phyloP scores from a whole-genome alignment of 2,329 filamentous ascomycete species.

The Tolypocladium cylindrosporum region DNA sequence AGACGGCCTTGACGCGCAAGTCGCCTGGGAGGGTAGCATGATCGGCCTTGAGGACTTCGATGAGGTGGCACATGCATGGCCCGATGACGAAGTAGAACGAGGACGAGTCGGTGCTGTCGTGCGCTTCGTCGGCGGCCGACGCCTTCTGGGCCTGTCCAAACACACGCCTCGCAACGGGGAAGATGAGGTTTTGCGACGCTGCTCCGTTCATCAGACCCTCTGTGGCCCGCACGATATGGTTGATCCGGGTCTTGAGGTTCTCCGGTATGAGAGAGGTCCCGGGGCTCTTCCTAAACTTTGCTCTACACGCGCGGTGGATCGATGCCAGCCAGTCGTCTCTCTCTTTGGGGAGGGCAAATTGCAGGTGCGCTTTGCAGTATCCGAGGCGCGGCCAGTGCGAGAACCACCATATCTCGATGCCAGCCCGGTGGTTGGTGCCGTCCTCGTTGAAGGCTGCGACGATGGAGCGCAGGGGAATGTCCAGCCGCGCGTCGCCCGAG shows the following conservation, averaged over 20 bases:
- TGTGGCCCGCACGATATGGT: slow-evolving; percentile 32
- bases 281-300: slow-evolving; percentile 24
- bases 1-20: slow-evolving; percentile 37
- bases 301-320: slow-evolving; percentile 31
- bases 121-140: slow-evolving; percentile 30
- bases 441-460: slow-evolving; percentile 44
- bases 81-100: slow-evolving; percentile 46
- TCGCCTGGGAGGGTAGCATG: slow-evolving; percentile 31
- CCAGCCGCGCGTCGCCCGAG: slow-evolving; percentile 28
- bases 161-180: slow-evolving; percentile 41
- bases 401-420: slow-evolving; percentile 48
- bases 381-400: slow-evolving; percentile 30
- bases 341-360: slow-evolving; percentile 37
- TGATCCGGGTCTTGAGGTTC: slow-evolving; percentile 37
- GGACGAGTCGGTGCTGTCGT: slow-evolving; percentile 37
- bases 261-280: slow-evolving; percentile 28
- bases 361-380: slow-evolving; percentile 37
- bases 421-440: slow-evolving; percentile 36
- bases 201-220: slow-evolving; percentile 21
- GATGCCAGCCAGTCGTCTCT: slow-evolving; percentile 39
- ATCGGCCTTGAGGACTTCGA: slow-evolving; percentile 37
- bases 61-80: slow-evolving; percentile 40
- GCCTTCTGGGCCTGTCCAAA: slow-evolving; percentile 28
- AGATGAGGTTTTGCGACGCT: slow-evolving; percentile 28
- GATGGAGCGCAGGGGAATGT: slow-evolving; percentile 39